Base-by-base conservation (phyloP, 176 grass and related monocot species). In the Zoysia pacifica region DNA sequence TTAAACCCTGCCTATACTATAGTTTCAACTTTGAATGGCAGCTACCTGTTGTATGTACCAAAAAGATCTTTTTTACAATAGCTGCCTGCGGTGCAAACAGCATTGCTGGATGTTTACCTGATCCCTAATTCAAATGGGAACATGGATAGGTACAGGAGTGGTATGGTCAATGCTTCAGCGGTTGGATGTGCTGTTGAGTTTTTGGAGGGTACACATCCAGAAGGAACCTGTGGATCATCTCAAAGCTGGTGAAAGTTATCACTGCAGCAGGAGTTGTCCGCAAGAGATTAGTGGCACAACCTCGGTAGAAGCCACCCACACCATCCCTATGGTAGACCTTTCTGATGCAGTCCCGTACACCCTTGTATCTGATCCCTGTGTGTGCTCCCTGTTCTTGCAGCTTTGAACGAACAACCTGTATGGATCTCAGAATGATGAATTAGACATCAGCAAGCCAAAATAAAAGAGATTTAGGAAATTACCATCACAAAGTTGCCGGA, bases 241-340 rank as follows among this genome's bases (percentile, higher is more conserved):
- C 96, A 8, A 95, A 99, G 76, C 92, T 99, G 65, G 96, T 99
- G 79, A 99, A 99, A 73, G 96, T 99, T 62, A 99, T 95, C 54
- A 93, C 96, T 78, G 96, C 96, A 36, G 96, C 96, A 48, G 96
- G 96, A 51, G 96, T 99, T 46, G 96, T 99, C 60, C 96, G 81
- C 72, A 99, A 58, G 47, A 99, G 75, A 77, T 99, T 99, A 49
- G 96, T 99, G 6, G 88, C 96, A 4, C 93, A 99, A 36, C 96
- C 96, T n/a, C 88, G 90, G 52, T 99, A 99, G 72, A 99, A 99
- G 35, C 96, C 96, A 81, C 81, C 35, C 54, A 95, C 28, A 35
- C 96, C 96, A 56, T 95, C 92, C 79, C 70, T 83, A 35, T 85
- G 74, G 74, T 91, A 81, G 74, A 99, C 82, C 67, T 95, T 95